A percentile compares a stretch with the other conserved stretches of the same genome.
phyloP scores from a whole-genome alignment of 768 basidiomycete species.

The Termitomyces sp. region DNA sequence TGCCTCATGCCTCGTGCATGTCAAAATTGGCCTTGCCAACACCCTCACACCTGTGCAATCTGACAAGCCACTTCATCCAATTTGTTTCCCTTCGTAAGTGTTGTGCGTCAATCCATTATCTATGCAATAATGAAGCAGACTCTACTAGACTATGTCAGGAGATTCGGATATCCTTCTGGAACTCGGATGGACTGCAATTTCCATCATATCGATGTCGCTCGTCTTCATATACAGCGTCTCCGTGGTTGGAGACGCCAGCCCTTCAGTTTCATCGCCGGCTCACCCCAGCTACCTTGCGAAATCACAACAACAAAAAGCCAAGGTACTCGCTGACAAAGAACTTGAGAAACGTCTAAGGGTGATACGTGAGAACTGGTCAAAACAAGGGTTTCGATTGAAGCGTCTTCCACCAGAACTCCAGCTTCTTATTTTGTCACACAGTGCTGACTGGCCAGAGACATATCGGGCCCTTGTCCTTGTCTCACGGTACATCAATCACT shows the following conservation, averaged over 20 bases:
- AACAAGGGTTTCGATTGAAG: conserved; percentile 21
- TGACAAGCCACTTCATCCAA: not conserved
- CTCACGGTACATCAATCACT: conserved; percentile 24
- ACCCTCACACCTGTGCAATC: not conserved
- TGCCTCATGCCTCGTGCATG: not conserved
- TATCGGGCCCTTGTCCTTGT: conserved; percentile 29
- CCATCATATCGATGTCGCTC: conserved; percentile 10
- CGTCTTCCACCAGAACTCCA: conserved; percentile 29
- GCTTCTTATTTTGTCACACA: conserved; percentile 23
- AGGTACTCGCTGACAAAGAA: conserved; percentile 15
- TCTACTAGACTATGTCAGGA: not conserved
- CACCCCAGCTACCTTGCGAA: conserved; percentile 15
- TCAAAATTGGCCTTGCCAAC: not conserved
- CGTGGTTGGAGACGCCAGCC: conserved; percentile 5
- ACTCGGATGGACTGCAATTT: conserved; percentile 12
- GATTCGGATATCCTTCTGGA: not conserved
- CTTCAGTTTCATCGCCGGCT: not conserved
- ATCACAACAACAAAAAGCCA: conserved; percentile 16
- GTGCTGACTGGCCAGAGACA: conserved; percentile 24
- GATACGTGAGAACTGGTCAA: conserved; percentile 12
- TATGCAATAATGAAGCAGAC: not conserved
- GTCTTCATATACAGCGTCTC: conserved; percentile 14
- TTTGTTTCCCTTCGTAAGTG: not conserved
- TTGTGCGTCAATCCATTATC: not conserved
- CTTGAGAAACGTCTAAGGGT: conserved; percentile 17